These are phyloP conservation scores for Hymenoscyphus scutula DNA, from an alignment of 2,329 filamentous ascomycete genomes.

Conservation along the genomic window DNA sequence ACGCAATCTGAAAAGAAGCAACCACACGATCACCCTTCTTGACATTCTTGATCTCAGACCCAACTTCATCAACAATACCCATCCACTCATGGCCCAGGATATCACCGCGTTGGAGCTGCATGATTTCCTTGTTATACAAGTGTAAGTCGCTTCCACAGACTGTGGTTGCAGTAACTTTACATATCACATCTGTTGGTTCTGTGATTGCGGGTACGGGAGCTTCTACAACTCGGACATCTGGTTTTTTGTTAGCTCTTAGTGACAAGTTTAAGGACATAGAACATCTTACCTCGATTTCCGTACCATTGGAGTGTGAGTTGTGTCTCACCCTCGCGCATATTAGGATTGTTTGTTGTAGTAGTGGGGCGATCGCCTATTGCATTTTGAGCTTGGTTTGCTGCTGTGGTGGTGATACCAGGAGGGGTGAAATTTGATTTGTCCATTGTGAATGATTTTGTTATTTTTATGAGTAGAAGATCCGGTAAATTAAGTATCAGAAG, in stretches of 20 bases:
- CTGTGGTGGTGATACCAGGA: conserved; percentile 20
- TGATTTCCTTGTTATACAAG: conserved; percentile 38
- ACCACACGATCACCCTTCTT: conserved; percentile 57
- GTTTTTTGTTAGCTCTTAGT: not conserved
- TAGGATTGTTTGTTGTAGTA: conserved; percentile 16
- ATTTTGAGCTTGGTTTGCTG: conserved; percentile 19
- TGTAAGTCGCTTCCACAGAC: conserved; percentile 37
- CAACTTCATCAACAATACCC: conserved; percentile 58
- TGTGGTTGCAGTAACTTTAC: conserved; percentile 35
- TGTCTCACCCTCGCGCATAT: conserved; percentile 13
- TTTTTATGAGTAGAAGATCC: not conserved
- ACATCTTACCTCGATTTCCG: conserved; percentile 17
- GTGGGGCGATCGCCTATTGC: conserved; percentile 21
- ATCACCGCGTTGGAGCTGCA: conserved; percentile 48
- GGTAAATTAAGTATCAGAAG: too few species aligned
- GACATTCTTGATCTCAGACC: conserved; percentile 46
- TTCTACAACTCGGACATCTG: conserved; percentile 23
- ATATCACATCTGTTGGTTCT: conserved; percentile 33
- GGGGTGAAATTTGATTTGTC: conserved; percentile 15
- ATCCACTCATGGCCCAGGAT: conserved; percentile 64
- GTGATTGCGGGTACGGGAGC: conserved; percentile 32
- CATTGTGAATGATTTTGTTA: not conserved
- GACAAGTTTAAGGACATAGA: not conserved
- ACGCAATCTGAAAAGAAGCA: conserved; percentile 65
- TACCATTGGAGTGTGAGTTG: conserved; percentile 22